Evolutionary conservation across 2,329 filamentous ascomycete species (phyloP).

Genomic region (Verticillium klebahnii): DNA sequence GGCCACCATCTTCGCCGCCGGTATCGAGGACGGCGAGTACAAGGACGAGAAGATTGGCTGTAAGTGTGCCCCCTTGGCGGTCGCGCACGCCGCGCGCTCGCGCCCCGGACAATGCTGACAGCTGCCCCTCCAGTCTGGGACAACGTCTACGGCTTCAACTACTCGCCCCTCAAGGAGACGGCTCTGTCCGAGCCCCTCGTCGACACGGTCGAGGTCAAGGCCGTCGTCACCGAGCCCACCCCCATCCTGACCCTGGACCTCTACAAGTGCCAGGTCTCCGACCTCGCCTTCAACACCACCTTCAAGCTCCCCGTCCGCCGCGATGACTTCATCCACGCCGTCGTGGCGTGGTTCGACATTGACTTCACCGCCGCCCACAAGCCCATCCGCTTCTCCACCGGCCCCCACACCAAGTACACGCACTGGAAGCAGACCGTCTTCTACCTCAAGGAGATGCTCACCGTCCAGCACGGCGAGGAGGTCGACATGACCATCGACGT

Average conservation of each 20-base stretch:
- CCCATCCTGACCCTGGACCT: slow-evolving; percentile 84
- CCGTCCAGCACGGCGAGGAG: slow-evolving; percentile 81
- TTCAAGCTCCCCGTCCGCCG: slow-evolving; percentile 75
- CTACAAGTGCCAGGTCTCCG: slow-evolving; percentile 79
- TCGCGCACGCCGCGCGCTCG: too few relatives aligned
- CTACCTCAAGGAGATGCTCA: slow-evolving; percentile 90
- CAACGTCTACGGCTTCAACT: slow-evolving; percentile 98
- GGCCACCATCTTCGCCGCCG: slow-evolving; percentile 94
- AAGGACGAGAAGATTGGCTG: slow-evolving; percentile 99
- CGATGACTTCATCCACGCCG: slow-evolving; percentile 91
- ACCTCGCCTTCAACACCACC: slow-evolving; percentile 77
- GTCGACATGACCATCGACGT: slow-evolving; percentile 71
- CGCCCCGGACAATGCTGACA: not conserved
- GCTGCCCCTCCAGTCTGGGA: slow-evolving; percentile 76
- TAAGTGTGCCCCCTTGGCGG: slow-evolving; percentile 42
- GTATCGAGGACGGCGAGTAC: slow-evolving; percentile 98
- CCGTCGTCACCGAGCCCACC: slow-evolving; percentile 88
- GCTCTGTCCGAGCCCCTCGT: slow-evolving; percentile 94
- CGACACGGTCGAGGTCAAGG: slow-evolving; percentile 96
- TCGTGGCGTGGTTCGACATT: slow-evolving; percentile 99
- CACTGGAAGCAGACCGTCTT: slow-evolving; percentile 99
- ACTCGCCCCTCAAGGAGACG: slow-evolving; percentile 86
- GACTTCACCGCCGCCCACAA: slow-evolving; percentile 99
- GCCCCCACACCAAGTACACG: slow-evolving; percentile 97
- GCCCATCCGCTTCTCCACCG: slow-evolving; percentile 92